phyloP scores from a whole-genome alignment of 2,329 filamentous ascomycete genomes.

The Microcyclospora pomicola region DNA sequence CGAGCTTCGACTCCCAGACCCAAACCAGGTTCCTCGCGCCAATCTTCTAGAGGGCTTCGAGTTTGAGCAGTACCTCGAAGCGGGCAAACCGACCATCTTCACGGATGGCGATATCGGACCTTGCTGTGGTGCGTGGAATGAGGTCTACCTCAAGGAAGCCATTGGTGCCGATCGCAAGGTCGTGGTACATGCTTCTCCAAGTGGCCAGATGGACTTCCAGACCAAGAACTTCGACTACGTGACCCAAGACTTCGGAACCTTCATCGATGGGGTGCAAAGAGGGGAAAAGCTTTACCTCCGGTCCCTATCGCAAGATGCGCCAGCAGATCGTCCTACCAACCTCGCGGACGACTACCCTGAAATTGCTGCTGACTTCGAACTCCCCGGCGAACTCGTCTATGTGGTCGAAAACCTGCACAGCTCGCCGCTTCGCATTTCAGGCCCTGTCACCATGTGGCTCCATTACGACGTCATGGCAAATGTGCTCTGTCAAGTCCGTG shows the following conservation, averaged over 20 bases:
- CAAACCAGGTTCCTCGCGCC: constrained; percentile 36
- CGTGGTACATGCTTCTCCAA: constrained; percentile 56
- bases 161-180: constrained; percentile 53
- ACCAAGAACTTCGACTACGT: constrained; percentile 70
- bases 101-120: constrained; percentile 51
- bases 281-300: constrained; percentile 64
- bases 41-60: constrained; percentile 38
- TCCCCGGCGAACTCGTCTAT: constrained; percentile 48
- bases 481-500: constrained; percentile 64
- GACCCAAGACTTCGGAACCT: constrained; percentile 51
- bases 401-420: constrained; percentile 56
- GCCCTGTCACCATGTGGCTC: constrained; percentile 73
- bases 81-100: constrained; percentile 51
- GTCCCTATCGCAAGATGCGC: constrained; percentile 55
- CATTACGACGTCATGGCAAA: constrained; percentile 90
- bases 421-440: constrained; percentile 66
- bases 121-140: constrained; percentile 55
- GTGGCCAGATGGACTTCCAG: constrained; percentile 62
- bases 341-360: constrained; percentile 57
- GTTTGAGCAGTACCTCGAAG: constrained; percentile 46
- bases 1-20: constrained; percentile 8
- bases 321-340: constrained; percentile 55
- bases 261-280: constrained; percentile 45
- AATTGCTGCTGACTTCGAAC: constrained; percentile 53
- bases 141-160: constrained; percentile 49